Evolutionary conservation across 345 rosid species (phyloP).

Genomic region (Zanthoxylum bungeanum): DNA sequence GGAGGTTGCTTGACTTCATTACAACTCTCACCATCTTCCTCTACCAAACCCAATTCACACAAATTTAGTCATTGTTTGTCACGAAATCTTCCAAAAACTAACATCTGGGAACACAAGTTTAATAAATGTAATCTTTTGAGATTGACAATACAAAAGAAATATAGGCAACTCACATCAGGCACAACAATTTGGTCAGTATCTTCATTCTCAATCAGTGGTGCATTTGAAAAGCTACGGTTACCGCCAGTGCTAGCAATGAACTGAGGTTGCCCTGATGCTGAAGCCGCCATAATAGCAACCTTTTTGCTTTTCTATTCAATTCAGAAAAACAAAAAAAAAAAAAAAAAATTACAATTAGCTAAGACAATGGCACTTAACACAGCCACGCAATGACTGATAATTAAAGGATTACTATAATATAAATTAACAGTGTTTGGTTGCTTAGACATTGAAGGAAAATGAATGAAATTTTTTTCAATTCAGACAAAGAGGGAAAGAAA

Average conservation of each 20-base stretch:
- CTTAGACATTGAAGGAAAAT: neutral
- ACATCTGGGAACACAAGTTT: neutral
- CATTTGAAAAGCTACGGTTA: constrained; percentile 51
- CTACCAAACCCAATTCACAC: neutral
- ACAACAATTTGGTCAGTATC: constrained; percentile 67
- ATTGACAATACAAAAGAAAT: neutral
- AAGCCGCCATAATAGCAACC: constrained; percentile 35
- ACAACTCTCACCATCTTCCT: neutral
- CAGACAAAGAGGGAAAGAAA: neutral
- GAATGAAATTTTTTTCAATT: neutral
- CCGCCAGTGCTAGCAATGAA: constrained; percentile 80
- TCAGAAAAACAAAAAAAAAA: neutral
- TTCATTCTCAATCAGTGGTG: constrained; percentile 59
- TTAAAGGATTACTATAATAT: neutral
- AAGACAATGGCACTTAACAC: neutral
- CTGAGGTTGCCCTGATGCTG: constrained; percentile 58
- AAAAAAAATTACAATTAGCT: neutral
- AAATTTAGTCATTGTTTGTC: neutral
- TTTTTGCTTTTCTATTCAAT: neutral
- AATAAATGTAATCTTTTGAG: neutral
- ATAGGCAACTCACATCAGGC: constrained; percentile 55
- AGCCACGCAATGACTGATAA: neutral
- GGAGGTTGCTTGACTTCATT: neutral
- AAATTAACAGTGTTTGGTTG: neutral
- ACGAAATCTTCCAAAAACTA: neutral